Evolutionary conservation across 2,329 filamentous ascomycete genomes (phyloP), one percentile per base, ranked within the genome.

Genomic region (Calonectria naviculata): DNA sequence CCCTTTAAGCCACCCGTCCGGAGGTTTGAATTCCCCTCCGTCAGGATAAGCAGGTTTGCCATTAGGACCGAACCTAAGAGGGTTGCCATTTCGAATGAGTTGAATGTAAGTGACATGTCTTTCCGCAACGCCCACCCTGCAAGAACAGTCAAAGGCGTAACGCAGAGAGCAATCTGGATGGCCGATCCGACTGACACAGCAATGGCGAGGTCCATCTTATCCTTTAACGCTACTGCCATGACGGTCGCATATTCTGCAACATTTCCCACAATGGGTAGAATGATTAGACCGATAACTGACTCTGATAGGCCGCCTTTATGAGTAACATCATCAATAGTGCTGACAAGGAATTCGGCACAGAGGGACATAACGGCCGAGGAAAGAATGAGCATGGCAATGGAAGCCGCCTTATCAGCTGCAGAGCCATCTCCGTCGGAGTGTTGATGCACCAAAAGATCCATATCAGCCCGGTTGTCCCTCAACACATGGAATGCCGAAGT

Each of bases 11-110:
- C 78, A 13, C 76, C 78, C 1, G 91, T 68, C 47, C 75, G 73
- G 12, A 94, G 86, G 74, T 92, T 93, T 77, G 93, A 93, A 78
- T 88, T 91, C 77, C 92, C 88, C 21, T 92, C 93, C 76, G 93
- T 92, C 46, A 93, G 87, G 68, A 94, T 92, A 24, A 94, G 84
- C 79, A 93, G 92, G 80, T 93, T 93, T 78, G 94, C 92, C 54
- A 94, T 90, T 71, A 94, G 86, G 8, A 92, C 91, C 7, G 87
- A 89, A 15, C 93, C 88, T 79, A 94, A 92, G 77, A 94, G 88
- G 47, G 91, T 90, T 34, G 93, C 89, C 1, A 92, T 93, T 83
- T 94, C 92, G 80, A 94, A 94, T 31, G 91, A 87, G 76, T 91
- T 91, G 83, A 94, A 94, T 79, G 93, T 92, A 38, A 94, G 85